phyloP scores from a whole-genome alignment of 352 stramenopile genomes.

The Globisporangium splendens region DNA sequence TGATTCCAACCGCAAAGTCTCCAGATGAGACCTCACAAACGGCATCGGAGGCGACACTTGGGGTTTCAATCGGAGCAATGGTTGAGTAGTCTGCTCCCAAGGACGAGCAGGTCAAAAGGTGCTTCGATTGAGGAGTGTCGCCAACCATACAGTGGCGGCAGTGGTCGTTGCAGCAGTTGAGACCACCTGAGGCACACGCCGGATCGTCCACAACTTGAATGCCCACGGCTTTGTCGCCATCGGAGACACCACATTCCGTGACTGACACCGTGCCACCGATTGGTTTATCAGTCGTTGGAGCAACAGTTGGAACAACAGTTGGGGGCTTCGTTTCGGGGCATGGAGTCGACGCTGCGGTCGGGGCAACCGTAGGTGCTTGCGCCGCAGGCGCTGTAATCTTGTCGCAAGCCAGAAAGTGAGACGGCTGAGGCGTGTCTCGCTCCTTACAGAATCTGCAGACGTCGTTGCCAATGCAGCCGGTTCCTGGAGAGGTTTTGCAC shows the following conservation, averaged over 20 bases:
- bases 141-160: conserved; percentile 25
- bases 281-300: too few relatives aligned
- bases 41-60: too few relatives aligned
- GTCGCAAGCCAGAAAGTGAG: too few relatives aligned
- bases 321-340: too few relatives aligned
- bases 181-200: conserved; percentile 25
- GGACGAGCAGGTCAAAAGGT: conserved; percentile 21
- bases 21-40: neutral
- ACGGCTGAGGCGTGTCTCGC: neutral
- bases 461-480: conserved; percentile 10
- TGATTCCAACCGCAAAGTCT: neutral
- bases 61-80: too few relatives aligned
- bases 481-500: conserved; percentile 1
- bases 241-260: conserved; percentile 14
- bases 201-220: conserved; percentile 26
- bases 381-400: too few relatives aligned
- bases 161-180: conserved; percentile 29
- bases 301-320: too few relatives aligned
- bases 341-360: too few relatives aligned
- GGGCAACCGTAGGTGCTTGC: too few relatives aligned
- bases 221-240: conserved; percentile 26
- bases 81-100: too few relatives aligned
- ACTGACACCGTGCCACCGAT: too few relatives aligned
- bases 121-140: conserved; percentile 24
- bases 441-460: conserved; percentile 34